Evolutionary conservation across 805 yeast genomes (phyloP), one percentile per base, ranked within the genome.

Genomic region (Nakazawaea ernobii): DNA sequence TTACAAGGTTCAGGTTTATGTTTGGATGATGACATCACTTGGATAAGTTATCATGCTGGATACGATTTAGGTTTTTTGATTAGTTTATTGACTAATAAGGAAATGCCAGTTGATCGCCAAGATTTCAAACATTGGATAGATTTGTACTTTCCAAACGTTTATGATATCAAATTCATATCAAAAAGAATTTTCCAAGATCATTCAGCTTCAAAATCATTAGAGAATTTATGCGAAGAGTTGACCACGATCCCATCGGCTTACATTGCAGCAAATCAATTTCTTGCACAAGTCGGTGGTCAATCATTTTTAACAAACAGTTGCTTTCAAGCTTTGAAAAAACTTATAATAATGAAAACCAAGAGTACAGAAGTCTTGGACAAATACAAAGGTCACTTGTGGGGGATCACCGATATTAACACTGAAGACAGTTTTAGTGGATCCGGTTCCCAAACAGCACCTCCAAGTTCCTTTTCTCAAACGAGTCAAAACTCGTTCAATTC

Each of bases 21-120:
- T 33, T 69, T 94, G 56, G 82, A 87, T 55, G 73, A 74, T 28
- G 67, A 76, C 32, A 78, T 88, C 40, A 80, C 83, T 45, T 94
- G 99, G 99, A 74, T 89, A 45, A 84, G 96, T 51, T 94, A 85
- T 67, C 97, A 94, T 63, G 83, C 79, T 7, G 99, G 98, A 10
- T 94, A 94, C 65, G 99, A 94, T 63, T 77, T 91, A 61, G 99
- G 98, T 1, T 91, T 91, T 63, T 70, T 94, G 50, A 68, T 90
- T 13, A 80, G 95, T 42, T 71, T 89, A 53, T 71, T 92, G 60
- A 79, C 84, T 56, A 87, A 88, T 64, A 77, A 79, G 43, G 67
- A 73, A 42, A 84, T 92, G 74, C 98, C 98, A 1, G 77, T 76
- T 28, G 86, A 83, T 54, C 91, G 86, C 61, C 77, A 79, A 36